A percentile compares a stretch with the other conserved stretches of the same genome.
These are phyloP conservation scores for Blepharisma japonicum DNA, from an alignment of 73 alveolate species.

Conservation along the genomic window DNA sequence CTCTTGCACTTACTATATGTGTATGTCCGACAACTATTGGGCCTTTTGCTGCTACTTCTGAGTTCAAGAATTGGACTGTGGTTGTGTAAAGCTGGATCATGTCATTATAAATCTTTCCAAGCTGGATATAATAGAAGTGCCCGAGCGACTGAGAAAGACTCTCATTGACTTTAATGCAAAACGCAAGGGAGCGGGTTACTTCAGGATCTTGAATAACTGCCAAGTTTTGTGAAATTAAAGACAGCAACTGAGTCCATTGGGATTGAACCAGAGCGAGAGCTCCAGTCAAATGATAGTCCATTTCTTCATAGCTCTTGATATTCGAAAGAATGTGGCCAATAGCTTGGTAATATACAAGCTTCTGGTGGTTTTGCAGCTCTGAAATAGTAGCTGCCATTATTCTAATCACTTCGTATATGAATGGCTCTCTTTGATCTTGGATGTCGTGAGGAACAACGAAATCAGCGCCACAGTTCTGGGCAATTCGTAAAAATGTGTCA, in stretches of 20 bases:
- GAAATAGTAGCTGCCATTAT: slow-evolving; percentile 71
- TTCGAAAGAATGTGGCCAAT: slow-evolving; percentile 87
- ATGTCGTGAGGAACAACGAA: slow-evolving; percentile 57
- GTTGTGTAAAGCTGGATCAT: slow-evolving; percentile 62
- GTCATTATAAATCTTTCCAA: slow-evolving; percentile 62
- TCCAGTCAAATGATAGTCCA: slow-evolving; percentile 51
- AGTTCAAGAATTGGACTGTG: slow-evolving; percentile 60
- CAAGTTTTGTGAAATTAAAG: slow-evolving; percentile 58
- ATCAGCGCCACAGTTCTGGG: slow-evolving; percentile 68
- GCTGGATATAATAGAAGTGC: slow-evolving; percentile 70
- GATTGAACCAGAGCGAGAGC: slow-evolving; percentile 63
- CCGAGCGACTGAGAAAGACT: slow-evolving; percentile 86
- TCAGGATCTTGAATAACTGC: slow-evolving; percentile 63
- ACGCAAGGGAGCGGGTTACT: slow-evolving; percentile 66
- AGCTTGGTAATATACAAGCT: slow-evolving; percentile 91
- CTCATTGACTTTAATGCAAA: slow-evolving; percentile 77
- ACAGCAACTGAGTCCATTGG: slow-evolving; percentile 72
- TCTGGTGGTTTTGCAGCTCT: slow-evolving; percentile 84
- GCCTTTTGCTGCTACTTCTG: slow-evolving; percentile 44
- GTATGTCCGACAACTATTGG: slow-evolving; percentile 40
- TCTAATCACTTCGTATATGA: slow-evolving; percentile 85
- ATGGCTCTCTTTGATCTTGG: slow-evolving; percentile 79
- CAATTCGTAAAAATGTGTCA: slow-evolving; percentile 90
- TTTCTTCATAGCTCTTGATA: slow-evolving; percentile 55
- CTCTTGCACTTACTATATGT: slow-evolving; percentile 46